A percentile compares a stretch with the other conserved stretches of the same genome.
Evolutionary conservation across 2,329 filamentous ascomycete genomes (phyloP).

Genomic region (Botrytis aclada): DNA sequence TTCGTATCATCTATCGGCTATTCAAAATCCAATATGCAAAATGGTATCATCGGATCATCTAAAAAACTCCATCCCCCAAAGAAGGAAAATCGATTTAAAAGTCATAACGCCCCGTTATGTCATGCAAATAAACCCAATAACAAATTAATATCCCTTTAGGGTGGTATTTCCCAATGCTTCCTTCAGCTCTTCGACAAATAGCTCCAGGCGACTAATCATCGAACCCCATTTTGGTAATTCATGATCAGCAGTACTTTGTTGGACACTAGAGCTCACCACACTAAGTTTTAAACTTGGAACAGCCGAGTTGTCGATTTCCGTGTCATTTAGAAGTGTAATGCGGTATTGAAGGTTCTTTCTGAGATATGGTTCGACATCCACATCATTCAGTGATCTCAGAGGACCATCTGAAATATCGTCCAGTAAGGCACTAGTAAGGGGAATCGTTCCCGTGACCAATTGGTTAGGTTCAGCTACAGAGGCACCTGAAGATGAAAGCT

Average conservation of each 20-base stretch:
- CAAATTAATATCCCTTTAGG: neutral
- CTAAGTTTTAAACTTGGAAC: slow-evolving; percentile 31
- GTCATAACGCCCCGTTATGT: neutral
- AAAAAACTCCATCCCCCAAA: neutral
- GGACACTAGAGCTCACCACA: slow-evolving; percentile 27
- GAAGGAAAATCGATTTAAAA: neutral
- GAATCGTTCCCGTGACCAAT: slow-evolving; percentile 43
- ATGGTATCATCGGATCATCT: neutral
- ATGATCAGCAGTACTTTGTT: slow-evolving; percentile 7
- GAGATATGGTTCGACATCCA: slow-evolving; percentile 32
- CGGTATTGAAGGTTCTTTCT: slow-evolving; percentile 31
- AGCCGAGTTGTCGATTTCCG: slow-evolving; percentile 22
- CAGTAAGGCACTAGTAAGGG: slow-evolving; percentile 44
- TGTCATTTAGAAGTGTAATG: slow-evolving; percentile 28
- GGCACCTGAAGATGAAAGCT: slow-evolving; percentile 16
- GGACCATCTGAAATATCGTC: slow-evolving; percentile 32
- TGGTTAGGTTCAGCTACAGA: slow-evolving; percentile 29
- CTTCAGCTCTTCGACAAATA: neutral
- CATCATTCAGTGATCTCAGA: slow-evolving; percentile 34
- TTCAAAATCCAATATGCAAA: neutral
- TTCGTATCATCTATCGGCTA: neutral
- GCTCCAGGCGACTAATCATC: neutral
- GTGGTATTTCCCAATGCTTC: neutral
- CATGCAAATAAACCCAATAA: neutral
- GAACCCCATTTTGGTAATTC: slow-evolving; percentile 15